Base-by-base conservation (phyloP, 208 protist species). In the Trypanosoma cruzi region DNA sequence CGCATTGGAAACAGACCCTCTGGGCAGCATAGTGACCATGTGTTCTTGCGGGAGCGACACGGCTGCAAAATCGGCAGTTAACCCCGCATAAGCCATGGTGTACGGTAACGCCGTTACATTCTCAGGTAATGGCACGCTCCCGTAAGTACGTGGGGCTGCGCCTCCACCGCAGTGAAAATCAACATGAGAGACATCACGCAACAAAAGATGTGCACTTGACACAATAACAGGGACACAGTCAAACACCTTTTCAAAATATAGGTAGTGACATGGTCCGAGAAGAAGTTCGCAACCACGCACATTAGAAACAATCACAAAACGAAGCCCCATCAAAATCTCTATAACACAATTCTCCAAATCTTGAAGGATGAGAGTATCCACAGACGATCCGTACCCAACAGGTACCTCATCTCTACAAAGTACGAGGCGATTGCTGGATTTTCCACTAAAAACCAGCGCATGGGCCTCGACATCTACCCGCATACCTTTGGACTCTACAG, bases 291-390 rank as follows among this genome's bases (percentile, higher is more conserved):
- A 91, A 32, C 73, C 55, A 31, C 44, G 31, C 49, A 92, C 52
- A 65, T 84, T 77, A 20, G 65, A 62, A 32, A 95, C 57, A 1
- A 92, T 73, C 3, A 95, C 60, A 68, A 81, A 88, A 36, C 77
- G 77, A 64, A 92, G 89, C 14, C 70, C 58, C 4, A 75, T 52
- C 36, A 90, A 65, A 13, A 92, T 44, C 16, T 80, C 79, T 26
- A 95, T 58, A 28, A 55, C 61, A 65, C 86, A 92, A 62, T 84
- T 59, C 31, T 78, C 42, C 13, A 95, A 54, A 49, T 85, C 66
- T 40, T 74, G 66, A 64, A 95, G 75, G 42, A 91, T 71, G 8
- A 95, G 68, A 18, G 75, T 91, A 58, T 89, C 81, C 4, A 77
- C 62, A 26, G 28, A 22, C 32, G 13, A 46, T 70, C 22, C 24